These are phyloP conservation scores for Bocquillonia castaneifolia DNA, from an alignment of 441 rosid genomes.

Conservation along the genomic window DNA sequence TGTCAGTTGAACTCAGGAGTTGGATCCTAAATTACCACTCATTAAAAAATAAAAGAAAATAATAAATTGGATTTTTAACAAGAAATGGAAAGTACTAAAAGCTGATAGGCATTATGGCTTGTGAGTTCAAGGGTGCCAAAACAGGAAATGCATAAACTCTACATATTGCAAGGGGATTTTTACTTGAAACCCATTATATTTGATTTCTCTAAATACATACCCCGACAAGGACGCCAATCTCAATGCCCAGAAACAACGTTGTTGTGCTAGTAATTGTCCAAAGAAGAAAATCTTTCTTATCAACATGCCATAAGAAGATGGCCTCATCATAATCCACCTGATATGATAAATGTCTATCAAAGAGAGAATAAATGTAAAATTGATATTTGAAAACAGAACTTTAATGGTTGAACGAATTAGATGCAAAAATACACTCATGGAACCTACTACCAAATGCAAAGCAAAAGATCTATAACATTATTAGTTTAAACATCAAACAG, in stretches of 20 bases:
- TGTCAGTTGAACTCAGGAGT: neutral
- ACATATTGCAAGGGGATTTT: neutral
- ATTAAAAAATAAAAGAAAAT: conserved; percentile 4
- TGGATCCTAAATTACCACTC: neutral
- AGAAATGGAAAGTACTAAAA: conserved; percentile 5
- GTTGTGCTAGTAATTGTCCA: conserved; percentile 77
- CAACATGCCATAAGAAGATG: conserved; percentile 85
- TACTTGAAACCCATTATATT: neutral
- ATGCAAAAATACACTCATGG: neutral
- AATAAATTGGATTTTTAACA: too few species aligned
- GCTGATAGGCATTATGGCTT: neutral
- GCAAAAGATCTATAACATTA: too few species aligned
- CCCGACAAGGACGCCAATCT: conserved; percentile 96
- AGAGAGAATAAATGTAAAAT: conserved; percentile 7
- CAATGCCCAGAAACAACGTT: conserved; percentile 90
- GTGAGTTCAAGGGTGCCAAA: neutral
- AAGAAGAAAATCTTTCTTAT: conserved; percentile 93
- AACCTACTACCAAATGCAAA: neutral
- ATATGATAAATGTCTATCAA: conserved; percentile 25
- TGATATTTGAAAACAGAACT: neutral
- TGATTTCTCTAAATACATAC: conserved; percentile 42
- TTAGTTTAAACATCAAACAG: neutral
- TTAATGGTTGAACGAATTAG: neutral
- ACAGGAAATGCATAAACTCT: neutral
- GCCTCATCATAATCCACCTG: conserved; percentile 96